Conservation (phyloP, 768 basidiomycete species). For the Phanerochaete carnosa region DNA sequence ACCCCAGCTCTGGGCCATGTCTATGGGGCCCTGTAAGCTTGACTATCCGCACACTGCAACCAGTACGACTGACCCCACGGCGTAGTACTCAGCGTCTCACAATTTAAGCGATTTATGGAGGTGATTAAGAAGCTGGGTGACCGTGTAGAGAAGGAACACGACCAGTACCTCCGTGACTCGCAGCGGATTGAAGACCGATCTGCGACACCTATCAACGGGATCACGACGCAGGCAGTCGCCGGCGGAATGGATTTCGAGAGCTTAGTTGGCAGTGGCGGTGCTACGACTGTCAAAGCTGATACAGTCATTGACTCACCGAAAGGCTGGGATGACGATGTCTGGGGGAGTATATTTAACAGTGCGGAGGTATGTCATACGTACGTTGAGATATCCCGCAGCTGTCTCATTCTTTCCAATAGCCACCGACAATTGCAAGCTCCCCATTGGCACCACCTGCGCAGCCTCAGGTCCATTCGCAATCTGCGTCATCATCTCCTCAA, state of each 20-base stretch:
- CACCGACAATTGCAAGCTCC: conserved; percentile 23
- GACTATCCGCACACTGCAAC: not conserved
- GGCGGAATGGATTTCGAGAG: conserved; percentile 81
- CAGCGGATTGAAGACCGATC: conserved; percentile 85
- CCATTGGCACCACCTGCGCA: conserved; percentile 18
- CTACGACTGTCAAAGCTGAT: conserved; percentile 44
- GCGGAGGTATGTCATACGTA: conserved; percentile 25
- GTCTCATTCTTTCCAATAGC: conserved; percentile 5
- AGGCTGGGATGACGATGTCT: conserved; percentile 80
- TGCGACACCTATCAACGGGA: conserved; percentile 42
- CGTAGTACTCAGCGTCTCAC: conserved; percentile 72
- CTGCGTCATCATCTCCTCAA: conserved; percentile 38
- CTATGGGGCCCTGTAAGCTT: conserved; percentile 84
- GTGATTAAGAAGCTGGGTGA: conserved; percentile 75
- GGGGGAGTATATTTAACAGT: conserved; percentile 68
- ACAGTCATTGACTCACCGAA: conserved; percentile 34
- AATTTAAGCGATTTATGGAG: conserved; percentile 91
- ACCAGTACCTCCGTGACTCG: conserved; percentile 89
- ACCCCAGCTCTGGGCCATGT: conserved; percentile 87
- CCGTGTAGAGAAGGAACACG: conserved; percentile 90
- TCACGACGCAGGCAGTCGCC: conserved; percentile 31
- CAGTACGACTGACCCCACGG: not conserved
- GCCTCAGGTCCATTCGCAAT: conserved; percentile 26
- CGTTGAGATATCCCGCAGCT: not conserved
- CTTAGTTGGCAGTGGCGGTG: conserved; percentile 63